phyloP scores from a whole-genome alignment of 2,329 filamentous ascomycete genomes.

The Fonsecaea pugnacius region DNA sequence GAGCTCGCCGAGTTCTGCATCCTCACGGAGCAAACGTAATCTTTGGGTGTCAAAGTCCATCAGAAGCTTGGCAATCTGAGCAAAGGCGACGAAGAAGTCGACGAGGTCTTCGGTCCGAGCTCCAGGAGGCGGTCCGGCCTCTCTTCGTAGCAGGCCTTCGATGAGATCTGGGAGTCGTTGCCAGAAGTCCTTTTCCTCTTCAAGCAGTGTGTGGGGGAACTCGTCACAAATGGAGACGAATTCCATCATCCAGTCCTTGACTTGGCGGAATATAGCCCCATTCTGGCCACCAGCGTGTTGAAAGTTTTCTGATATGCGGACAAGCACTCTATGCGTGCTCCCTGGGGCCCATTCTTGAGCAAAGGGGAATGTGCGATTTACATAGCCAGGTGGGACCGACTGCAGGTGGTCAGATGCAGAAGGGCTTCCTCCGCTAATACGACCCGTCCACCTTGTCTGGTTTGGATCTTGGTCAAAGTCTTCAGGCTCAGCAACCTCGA shows the following conservation, averaged over 20 bases:
- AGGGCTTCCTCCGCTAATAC: conserved; percentile 40
- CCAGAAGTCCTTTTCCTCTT: conserved; percentile 53
- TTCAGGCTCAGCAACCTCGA: conserved; percentile 56
- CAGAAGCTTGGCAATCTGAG: conserved; percentile 48
- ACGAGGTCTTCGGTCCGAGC: conserved; percentile 41
- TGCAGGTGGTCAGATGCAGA: neutral
- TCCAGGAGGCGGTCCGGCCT: conserved; percentile 29
- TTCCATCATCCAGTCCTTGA: conserved; percentile 51
- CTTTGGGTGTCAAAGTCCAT: conserved; percentile 46
- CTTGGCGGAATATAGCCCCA: conserved; percentile 40
- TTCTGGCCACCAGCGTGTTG: conserved; percentile 29
- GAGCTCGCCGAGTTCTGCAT: conserved; percentile 38
- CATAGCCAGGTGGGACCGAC: conserved; percentile 24
- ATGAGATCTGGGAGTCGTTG: conserved; percentile 48
- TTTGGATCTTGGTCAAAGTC: conserved; percentile 54
- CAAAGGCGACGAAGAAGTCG: conserved; percentile 48
- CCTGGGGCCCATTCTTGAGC: conserved; percentile 27
- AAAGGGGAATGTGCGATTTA: conserved; percentile 34
- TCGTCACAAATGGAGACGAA: conserved; percentile 44
- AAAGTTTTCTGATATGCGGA: conserved; percentile 27
- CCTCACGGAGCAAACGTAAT: conserved; percentile 41
- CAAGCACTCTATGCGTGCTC: conserved; percentile 27
- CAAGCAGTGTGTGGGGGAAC: conserved; percentile 43
- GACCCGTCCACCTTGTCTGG: conserved; percentile 49
- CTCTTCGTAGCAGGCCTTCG: conserved; percentile 48